Percentiles rank a stretch among this genome's conserved stretches.
Evolutionary conservation across 2,329 filamentous ascomycete species (phyloP).

Genomic region (Lasiodiplodia hormozganensis): DNA sequence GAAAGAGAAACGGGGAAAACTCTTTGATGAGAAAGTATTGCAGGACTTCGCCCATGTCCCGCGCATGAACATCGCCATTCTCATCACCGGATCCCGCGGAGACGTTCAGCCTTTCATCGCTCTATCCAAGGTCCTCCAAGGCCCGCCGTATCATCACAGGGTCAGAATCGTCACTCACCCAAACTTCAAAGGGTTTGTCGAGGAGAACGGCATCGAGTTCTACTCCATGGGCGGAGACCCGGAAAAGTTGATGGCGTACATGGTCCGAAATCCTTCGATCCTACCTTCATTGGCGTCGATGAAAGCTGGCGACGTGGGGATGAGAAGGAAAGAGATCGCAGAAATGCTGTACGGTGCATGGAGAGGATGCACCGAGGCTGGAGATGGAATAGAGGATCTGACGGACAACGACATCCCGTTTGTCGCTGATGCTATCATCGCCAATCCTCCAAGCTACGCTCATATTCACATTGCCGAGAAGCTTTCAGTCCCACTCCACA

Average conservation of each 20-base stretch:
- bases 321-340: constrained; percentile 72
- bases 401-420: constrained; percentile 63
- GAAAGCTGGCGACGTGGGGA: constrained; percentile 74
- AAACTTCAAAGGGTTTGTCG: constrained; percentile 76
- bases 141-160: constrained; percentile 71
- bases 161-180: constrained; percentile 82
- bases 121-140: constrained; percentile 74
- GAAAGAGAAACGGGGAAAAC: not conserved
- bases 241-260: constrained; percentile 83
- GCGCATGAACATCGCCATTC: constrained; percentile 76
- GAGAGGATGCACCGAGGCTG: constrained; percentile 72
- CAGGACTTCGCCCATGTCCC: constrained; percentile 7
- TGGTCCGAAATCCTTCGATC: constrained; percentile 83
- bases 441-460: constrained; percentile 79
- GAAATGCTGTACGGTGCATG: constrained; percentile 87
- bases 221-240: constrained; percentile 82
- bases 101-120: constrained; percentile 83
- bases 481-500: constrained; percentile 74
- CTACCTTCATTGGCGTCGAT: constrained; percentile 77
- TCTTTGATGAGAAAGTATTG: not conserved
- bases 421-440: constrained; percentile 82
- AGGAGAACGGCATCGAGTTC: constrained; percentile 78
- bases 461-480: constrained; percentile 79
- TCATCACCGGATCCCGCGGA: constrained; percentile 81
- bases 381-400: not conserved